phyloP scores from a whole-genome alignment of 169 alveolate genomes.

The Eimeria maxima region DNA sequence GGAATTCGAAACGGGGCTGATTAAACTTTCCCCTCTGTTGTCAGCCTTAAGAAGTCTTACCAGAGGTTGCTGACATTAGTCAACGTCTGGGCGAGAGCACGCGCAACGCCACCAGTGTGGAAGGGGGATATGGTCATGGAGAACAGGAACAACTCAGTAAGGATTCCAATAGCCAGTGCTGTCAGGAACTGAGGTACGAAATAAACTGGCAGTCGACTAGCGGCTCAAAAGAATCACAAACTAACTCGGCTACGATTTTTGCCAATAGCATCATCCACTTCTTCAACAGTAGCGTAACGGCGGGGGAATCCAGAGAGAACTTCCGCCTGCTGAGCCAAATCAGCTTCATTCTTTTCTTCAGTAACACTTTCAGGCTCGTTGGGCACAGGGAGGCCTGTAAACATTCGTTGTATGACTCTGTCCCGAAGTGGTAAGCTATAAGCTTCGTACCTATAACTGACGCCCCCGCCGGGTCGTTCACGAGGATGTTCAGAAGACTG shows the following conservation, averaged over 20 bases:
- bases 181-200: slow-evolving; percentile 40
- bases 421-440: too few species aligned
- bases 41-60: background rate
- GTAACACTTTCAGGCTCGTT: background rate
- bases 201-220: background rate
- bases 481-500: slow-evolving; percentile 64
- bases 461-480: slow-evolving; percentile 66
- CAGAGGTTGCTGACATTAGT: slow-evolving; percentile 67
- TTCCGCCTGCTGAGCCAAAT: background rate
- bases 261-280: slow-evolving; percentile 69
- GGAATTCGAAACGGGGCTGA: background rate
- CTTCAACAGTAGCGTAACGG: slow-evolving; percentile 76
- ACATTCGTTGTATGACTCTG: background rate
- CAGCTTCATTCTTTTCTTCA: slow-evolving; percentile 1
- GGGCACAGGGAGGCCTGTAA: slow-evolving; percentile 50
- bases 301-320: slow-evolving; percentile 58
- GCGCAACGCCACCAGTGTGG: slow-evolving; percentile 69
- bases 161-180: slow-evolving; percentile 57
- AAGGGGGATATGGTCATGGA: slow-evolving; percentile 66
- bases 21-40: background rate
- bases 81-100: slow-evolving; percentile 71
- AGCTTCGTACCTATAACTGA: slow-evolving; percentile 29
- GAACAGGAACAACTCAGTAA: slow-evolving; percentile 71
- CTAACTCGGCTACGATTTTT: slow-evolving; percentile 71
- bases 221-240: background rate